These are phyloP conservation scores for Agrocybe pediades DNA, from an alignment of 768 basidiomycete species.

Conservation along the genomic window DNA sequence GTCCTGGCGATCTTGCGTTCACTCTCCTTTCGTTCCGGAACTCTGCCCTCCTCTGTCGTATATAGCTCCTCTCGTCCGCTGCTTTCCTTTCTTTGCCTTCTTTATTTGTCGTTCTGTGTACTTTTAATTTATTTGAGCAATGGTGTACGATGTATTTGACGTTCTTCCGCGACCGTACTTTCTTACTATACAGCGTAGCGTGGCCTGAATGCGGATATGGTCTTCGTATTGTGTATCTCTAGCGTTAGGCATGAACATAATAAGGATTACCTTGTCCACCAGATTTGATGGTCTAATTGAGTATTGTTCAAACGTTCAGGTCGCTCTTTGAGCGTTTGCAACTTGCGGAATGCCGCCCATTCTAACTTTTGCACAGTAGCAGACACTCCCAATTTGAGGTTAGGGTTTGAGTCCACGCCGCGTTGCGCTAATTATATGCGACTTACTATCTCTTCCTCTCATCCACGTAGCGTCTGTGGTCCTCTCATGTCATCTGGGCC, in stretches of 20 bases:
- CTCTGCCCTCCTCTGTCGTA: constrained; percentile 18
- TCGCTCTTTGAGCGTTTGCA: too few relatives aligned
- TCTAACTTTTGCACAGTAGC: too few relatives aligned
- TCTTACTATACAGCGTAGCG: constrained; percentile 12
- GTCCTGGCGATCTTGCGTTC: constrained; percentile 11
- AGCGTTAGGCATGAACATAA: constrained; percentile 9
- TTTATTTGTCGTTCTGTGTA: constrained; percentile 30
- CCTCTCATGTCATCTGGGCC: constrained; percentile 14
- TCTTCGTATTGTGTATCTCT: constrained; percentile 16
- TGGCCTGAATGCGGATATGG: constrained; percentile 15
- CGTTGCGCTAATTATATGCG: constrained; percentile 5
- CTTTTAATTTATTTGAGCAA: constrained; percentile 41
- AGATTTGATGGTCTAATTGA: constrained; percentile 7
- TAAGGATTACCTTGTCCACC: constrained; percentile 6
- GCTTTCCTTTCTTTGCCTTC: constrained; percentile 22
- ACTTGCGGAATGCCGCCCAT: too few relatives aligned
- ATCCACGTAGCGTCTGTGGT: constrained; percentile 11
- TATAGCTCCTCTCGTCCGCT: constrained; percentile 17
- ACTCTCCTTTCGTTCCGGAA: constrained; percentile 7
- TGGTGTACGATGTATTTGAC: constrained; percentile 28
- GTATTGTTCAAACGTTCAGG: too few relatives aligned
- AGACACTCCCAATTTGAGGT: constrained; percentile 35
- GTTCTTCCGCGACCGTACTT: constrained; percentile 16
- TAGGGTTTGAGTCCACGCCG: constrained; percentile 29
- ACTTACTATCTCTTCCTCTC: constrained; percentile 1